Conservation (phyloP, 352 stramenopile genomes). For the Phytophthora sojae region DNA sequence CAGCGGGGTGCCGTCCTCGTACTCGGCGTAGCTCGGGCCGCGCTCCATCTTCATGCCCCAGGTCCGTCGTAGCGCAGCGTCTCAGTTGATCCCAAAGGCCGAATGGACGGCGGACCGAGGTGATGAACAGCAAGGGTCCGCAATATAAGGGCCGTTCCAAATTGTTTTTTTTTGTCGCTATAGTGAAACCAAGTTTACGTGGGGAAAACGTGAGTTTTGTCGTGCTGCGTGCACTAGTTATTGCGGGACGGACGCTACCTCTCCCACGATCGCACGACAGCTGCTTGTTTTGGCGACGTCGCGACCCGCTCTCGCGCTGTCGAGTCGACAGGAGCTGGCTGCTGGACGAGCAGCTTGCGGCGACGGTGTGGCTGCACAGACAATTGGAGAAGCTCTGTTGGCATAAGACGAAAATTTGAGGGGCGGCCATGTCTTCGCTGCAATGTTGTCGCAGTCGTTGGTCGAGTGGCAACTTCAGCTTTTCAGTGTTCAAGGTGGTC, state of each 20-base stretch:
- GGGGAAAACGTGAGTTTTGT: too few relatives aligned
- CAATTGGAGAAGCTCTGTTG: too few relatives aligned
- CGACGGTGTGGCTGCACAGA: too few relatives aligned
- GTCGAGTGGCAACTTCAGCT: too few relatives aligned
- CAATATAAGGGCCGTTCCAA: too few relatives aligned
- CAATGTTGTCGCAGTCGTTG: too few relatives aligned
- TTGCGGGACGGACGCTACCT: not conserved
- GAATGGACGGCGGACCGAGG: slow-evolving; percentile 18
- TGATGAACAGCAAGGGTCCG: slow-evolving; percentile 1
- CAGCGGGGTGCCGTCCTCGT: slow-evolving; percentile 38
- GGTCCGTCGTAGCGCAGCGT: not conserved
- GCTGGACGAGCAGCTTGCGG: not conserved
- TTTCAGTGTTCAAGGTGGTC: too few relatives aligned
- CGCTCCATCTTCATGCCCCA: slow-evolving; percentile 53
- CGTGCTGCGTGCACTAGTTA: not conserved
- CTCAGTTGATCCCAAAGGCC: slow-evolving; percentile 13
- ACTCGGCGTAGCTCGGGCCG: slow-evolving; percentile 56
- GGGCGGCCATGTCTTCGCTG: not conserved
- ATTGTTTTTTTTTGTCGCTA: slow-evolving; percentile 23
- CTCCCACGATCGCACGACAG: not conserved
- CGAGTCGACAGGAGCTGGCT: not conserved
- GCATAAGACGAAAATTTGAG: not conserved
- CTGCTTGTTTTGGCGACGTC: not conserved
- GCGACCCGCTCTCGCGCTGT: too few relatives aligned
- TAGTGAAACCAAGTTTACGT: not conserved